Base-by-base conservation (phyloP, 129 eudicot genomes). In the Artemisia annua region DNA sequence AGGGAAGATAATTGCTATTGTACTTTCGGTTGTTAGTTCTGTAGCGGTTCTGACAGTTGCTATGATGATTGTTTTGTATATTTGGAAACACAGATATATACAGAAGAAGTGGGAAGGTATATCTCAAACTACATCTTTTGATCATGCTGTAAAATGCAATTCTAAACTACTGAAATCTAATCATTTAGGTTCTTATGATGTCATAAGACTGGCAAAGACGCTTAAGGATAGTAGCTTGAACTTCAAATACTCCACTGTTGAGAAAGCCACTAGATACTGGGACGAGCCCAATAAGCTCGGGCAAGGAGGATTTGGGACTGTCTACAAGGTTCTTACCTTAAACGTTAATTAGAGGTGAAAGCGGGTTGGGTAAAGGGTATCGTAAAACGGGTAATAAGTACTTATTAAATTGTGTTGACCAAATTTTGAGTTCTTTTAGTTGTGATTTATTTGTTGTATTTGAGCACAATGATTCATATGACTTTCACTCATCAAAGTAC, bases 231-330 rank as follows among this genome's bases (percentile, higher is more conserved):
- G 87, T 69, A 86, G 89, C 87, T 76, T 89, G 78, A 89, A 89
- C 81, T 89, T 89, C 83, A 89, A 89, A 70, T 89, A 86, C 81
- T 75, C 87, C 10, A 84, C 86, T 32, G 79, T 89, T 51, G 91
- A 89, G 75, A 89, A 84, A 72, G 96, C 97, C 16, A 91, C 97
- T 0, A 84, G 76, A 55, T 78, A 84, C 14, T 91, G 90, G 79
- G 82, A 85, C 8, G 92, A 86, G 51, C 87, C 85, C 28, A 88
- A 91, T 81, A 91, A 91, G 81, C 90, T 88, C 14, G 97, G 97
- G 61, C 92, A 91, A 71, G 95, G 97, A 54, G 97, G 95, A 71
- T 91, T 85, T 53, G 97, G 97, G 49, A 88, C 92, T 2, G 97
- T 91, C 44, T 91, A 91, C 56, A 88, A 86, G 97, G 97, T 91